Base-by-base conservation (phyloP, 768 basidiomycete species). In the Coprinellus micaceus region DNA sequence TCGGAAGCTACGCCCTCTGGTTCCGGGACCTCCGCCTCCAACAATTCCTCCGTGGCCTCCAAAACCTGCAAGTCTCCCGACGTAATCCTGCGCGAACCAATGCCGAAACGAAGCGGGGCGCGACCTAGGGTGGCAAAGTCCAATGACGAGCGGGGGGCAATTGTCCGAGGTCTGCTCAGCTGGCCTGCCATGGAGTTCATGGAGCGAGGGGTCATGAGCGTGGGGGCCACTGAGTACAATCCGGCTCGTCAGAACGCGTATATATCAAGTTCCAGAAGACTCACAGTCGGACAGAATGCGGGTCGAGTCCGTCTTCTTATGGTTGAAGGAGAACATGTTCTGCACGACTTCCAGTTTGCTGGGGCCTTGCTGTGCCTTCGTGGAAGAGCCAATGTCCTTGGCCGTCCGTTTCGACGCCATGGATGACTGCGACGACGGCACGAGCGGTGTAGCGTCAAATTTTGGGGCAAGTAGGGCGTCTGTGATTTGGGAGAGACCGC, bases 131-230 rank as follows among this genome's bases (percentile, higher is more conserved):
- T 83, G 10, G 88, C 82, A 71, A 93, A 93, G 69, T 85, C 84
- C 64, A 90, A 64, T 54, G 71, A 76, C 37, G 77, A 71, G 28
- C 69, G n/a, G n/a, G n/a, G 69, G 11, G 77, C 66, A 29, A 71
- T 57, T 39, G 63, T 66, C n/a, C 72, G 61, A 43, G 56, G 67
- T 15, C 64, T 63, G 37, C 78, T 61, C 28, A 73, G 72, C 17
- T 65, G 63, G 43, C 68, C 85, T 2, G 88, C 78, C 6, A 88
- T 80, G 21, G 83, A 81, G 57, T 80, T 82, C 58, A 92, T 82
- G 83, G 93, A 86, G 54, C 85, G 79, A 22, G 92, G 91, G 2
- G 91, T 93, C 90, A 94, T 91, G 63, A 94, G 90, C 58, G 86
- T 85, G 12, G 91, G 91, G 13, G 91, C 91, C 68, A 94, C 92